Conservation (phyloP, 1,284 basidiomycete genomes). For the Psilocybe mexicana region DNA sequence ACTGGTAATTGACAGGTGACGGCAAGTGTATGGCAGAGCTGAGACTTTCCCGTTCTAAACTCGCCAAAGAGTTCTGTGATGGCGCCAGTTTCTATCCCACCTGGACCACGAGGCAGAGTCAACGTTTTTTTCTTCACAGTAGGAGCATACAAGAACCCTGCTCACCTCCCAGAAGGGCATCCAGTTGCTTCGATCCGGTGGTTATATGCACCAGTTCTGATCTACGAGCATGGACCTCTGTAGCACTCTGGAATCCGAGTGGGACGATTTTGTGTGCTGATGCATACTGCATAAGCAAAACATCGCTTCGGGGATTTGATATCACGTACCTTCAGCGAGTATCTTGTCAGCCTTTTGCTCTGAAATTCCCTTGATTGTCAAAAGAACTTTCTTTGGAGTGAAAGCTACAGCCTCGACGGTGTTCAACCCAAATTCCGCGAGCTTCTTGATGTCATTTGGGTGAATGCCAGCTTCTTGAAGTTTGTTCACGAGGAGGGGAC, state of each 20-base stretch:
- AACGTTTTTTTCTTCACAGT: not conserved
- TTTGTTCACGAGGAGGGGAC: slow-evolving; percentile 82
- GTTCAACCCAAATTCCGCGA: slow-evolving; percentile 89
- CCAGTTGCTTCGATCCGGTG: slow-evolving; percentile 94
- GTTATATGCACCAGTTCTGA: slow-evolving; percentile 98
- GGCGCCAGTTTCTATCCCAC: slow-evolving; percentile 97
- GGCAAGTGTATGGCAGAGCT: slow-evolving; percentile 96
- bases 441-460: slow-evolving; percentile 93
- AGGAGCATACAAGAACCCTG: not conserved
- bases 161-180: slow-evolving; percentile 92
- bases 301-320: not conserved
- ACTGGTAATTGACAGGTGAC: slow-evolving; percentile 98
- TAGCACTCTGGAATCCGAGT: slow-evolving; percentile 97
- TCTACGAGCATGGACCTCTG: slow-evolving; percentile 93
- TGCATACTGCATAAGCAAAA: not conserved
- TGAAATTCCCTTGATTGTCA: slow-evolving; percentile 95
- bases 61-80: slow-evolving; percentile 99
- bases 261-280: slow-evolving; percentile 95
- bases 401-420: slow-evolving; percentile 97
- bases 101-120: slow-evolving; percentile 38
- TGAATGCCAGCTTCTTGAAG: slow-evolving; percentile 91
- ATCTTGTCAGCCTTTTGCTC: slow-evolving; percentile 99
- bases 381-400: slow-evolving; percentile 93
- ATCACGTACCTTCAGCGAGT: slow-evolving; percentile 75
- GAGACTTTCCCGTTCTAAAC: slow-evolving; percentile 98